phyloP scores from a whole-genome alignment of 306 rosid genomes.

The Spatholobus suberectus region DNA sequence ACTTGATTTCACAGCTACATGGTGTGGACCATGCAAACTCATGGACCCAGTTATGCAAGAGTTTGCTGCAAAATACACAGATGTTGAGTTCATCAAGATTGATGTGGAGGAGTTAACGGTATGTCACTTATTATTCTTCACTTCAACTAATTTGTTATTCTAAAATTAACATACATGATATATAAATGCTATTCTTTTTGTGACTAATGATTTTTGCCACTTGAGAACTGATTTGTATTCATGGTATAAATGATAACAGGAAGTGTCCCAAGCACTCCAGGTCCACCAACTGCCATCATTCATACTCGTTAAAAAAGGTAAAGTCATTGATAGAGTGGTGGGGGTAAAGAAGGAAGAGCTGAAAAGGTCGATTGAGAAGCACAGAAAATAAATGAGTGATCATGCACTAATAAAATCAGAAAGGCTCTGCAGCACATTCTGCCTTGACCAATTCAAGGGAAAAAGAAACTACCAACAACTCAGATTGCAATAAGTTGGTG shows the following conservation, averaged over 20 bases:
- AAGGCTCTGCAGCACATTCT: background rate
- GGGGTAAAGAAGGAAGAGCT: conserved; percentile 81
- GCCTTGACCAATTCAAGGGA: background rate
- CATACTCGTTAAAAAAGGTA: conserved; percentile 69
- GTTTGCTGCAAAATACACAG: conserved; percentile 59
- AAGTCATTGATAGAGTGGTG: conserved; percentile 57
- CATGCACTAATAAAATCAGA: conserved; percentile 13
- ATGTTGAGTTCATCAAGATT: conserved; percentile 70
- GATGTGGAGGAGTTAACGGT: conserved; percentile 79
- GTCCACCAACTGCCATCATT: conserved; percentile 79
- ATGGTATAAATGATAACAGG: conserved; percentile 53
- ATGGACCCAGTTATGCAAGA: conserved; percentile 69
- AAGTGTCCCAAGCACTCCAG: conserved; percentile 62
- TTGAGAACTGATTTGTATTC: conserved; percentile 20
- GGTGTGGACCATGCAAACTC: conserved; percentile 84
- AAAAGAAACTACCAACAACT: conserved; percentile 13
- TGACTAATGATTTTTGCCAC: background rate
- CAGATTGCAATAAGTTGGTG: conserved; percentile 39
- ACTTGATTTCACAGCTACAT: conserved; percentile 79
- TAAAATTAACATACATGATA: background rate
- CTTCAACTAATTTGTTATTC: background rate
- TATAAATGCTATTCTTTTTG: background rate
- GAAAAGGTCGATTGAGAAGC: conserved; percentile 63
- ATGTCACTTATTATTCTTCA: conserved; percentile 31
- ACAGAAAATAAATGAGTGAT: conserved; percentile 44